Evolutionary conservation across 768 basidiomycete species (phyloP).

Genomic region (Leccinum pellstonianum): DNA sequence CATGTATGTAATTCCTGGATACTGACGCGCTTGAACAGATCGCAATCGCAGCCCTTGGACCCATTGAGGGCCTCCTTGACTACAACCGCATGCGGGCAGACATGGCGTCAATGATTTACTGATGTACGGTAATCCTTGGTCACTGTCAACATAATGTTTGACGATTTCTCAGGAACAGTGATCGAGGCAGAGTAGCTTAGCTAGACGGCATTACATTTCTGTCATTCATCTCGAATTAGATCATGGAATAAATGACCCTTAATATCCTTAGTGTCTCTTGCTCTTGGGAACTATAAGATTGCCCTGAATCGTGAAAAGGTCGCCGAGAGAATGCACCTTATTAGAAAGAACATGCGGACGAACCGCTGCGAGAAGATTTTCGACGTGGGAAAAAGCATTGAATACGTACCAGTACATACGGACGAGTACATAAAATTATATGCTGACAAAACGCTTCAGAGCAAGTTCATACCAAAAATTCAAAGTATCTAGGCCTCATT

Average conservation of each 20-base stretch:
- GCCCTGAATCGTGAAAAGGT: neutral
- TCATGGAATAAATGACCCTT: conserved; percentile 18
- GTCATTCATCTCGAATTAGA: conserved; percentile 23
- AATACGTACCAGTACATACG: conserved; percentile 12
- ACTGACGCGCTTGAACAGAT: conserved; percentile 44
- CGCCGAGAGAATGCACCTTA: neutral
- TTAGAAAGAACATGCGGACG: neutral
- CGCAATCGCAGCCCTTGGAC: conserved; percentile 86
- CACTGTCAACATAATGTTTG: neutral
- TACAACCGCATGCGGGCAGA: conserved; percentile 88
- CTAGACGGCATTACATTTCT: conserved; percentile 20
- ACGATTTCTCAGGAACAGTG: neutral
- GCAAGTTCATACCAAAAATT: neutral
- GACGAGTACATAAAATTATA: conserved; percentile 8
- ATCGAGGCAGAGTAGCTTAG: conserved; percentile 17
- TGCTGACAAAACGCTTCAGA: neutral
- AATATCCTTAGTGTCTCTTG: conserved; percentile 6
- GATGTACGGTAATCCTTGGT: conserved; percentile 21
- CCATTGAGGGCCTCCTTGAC: conserved; percentile 88
- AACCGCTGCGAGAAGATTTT: neutral
- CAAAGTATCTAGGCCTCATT: conserved; percentile 17
- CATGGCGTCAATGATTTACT: conserved; percentile 79
- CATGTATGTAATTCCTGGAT: conserved; percentile 2
- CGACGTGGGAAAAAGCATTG: neutral
- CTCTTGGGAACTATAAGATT: neutral